Evolutionary conservation across 2,329 filamentous ascomycete species (phyloP).

Genomic region (Pseudopithomyces maydicus): DNA sequence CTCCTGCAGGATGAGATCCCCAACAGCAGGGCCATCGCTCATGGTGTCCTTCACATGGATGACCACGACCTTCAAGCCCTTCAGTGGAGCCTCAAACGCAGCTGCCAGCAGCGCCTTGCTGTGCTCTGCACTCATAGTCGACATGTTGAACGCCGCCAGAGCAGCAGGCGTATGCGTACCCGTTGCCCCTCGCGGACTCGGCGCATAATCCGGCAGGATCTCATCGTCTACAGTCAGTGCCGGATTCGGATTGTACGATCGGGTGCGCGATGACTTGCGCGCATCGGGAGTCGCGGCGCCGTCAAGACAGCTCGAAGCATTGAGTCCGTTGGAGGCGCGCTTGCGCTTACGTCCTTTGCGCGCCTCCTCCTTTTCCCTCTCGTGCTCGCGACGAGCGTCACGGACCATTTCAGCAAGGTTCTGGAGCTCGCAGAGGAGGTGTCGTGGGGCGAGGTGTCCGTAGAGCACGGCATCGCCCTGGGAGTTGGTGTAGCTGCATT

Average conservation of each 20-base stretch:
- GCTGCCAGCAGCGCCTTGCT: slow-evolving; percentile 32
- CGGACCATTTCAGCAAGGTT: slow-evolving; percentile 73
- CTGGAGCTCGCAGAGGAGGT: slow-evolving; percentile 78
- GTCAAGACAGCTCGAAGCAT: slow-evolving; percentile 8
- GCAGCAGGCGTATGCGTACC: slow-evolving; percentile 30
- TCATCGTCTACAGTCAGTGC: slow-evolving; percentile 30
- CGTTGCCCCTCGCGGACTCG: slow-evolving; percentile 12
- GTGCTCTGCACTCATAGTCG: slow-evolving; percentile 28
- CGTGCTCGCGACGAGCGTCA: slow-evolving; percentile 48
- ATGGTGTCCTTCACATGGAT: slow-evolving; percentile 94
- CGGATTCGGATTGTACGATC: slow-evolving; percentile 4
- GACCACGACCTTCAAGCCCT: slow-evolving; percentile 78
- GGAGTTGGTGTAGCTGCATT: slow-evolving; percentile 89
- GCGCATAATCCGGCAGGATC: slow-evolving; percentile 31
- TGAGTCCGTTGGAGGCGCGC: slow-evolving; percentile 52
- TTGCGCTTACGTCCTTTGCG: slow-evolving; percentile 67
- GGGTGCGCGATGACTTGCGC: slow-evolving; percentile 9
- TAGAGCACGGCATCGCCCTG: slow-evolving; percentile 79
- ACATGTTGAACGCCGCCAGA: slow-evolving; percentile 30
- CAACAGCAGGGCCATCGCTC: slow-evolving; percentile 68
- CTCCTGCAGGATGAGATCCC: slow-evolving; percentile 72
- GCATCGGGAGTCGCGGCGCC: background rate
- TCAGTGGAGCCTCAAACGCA: slow-evolving; percentile 57
- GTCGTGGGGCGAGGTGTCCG: slow-evolving; percentile 84
- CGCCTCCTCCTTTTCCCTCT: slow-evolving; percentile 35